A percentile compares a stretch with the other conserved stretches of the same genome.
These are phyloP conservation scores for Epicoccum sorghinum DNA, from an alignment of 2,329 filamentous ascomycete species.

Conservation along the genomic window DNA sequence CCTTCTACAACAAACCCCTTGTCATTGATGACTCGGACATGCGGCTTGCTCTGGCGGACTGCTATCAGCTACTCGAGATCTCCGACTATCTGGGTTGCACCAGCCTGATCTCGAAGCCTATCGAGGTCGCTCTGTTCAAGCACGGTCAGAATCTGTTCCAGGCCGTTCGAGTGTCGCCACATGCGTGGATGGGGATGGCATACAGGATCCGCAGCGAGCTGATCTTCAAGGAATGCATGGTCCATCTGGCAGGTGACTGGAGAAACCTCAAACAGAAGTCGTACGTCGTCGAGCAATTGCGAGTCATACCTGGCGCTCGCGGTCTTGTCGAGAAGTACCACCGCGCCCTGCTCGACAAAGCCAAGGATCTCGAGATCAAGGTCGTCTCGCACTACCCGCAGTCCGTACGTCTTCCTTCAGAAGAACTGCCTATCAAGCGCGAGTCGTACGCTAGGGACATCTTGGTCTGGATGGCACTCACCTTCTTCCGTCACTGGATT, in stretches of 20 bases:
- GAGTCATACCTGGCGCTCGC: slow-evolving; percentile 27
- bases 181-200: slow-evolving; percentile 55
- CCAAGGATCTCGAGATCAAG: slow-evolving; percentile 33
- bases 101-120: slow-evolving; percentile 50
- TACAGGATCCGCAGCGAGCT: slow-evolving; percentile 53
- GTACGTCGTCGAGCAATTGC: slow-evolving; percentile 20
- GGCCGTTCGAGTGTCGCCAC: slow-evolving; percentile 51
- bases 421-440: slow-evolving; percentile 46
- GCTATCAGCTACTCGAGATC: slow-evolving; percentile 51
- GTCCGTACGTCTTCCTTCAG: slow-evolving; percentile 30
- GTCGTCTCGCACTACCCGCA: slow-evolving; percentile 38
- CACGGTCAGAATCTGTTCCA: slow-evolving; percentile 55
- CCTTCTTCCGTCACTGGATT: slow-evolving; percentile 56
- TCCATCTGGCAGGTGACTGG: slow-evolving; percentile 54
- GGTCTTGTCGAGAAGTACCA: slow-evolving; percentile 43
- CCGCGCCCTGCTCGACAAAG: slow-evolving; percentile 30
- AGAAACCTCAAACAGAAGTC: slow-evolving; percentile 22
- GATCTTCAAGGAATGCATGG: slow-evolving; percentile 54
- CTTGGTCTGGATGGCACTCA: slow-evolving; percentile 58
- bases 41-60: slow-evolving; percentile 47
- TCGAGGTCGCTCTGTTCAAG: slow-evolving; percentile 56
- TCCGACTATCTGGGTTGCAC: slow-evolving; percentile 56
- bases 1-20: slow-evolving; percentile 54
- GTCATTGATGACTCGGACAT: slow-evolving; percentile 50
- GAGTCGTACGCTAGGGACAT: slow-evolving; percentile 56